Conservation (phyloP, 352 stramenopile species). For the Pythium periplocum region DNA sequence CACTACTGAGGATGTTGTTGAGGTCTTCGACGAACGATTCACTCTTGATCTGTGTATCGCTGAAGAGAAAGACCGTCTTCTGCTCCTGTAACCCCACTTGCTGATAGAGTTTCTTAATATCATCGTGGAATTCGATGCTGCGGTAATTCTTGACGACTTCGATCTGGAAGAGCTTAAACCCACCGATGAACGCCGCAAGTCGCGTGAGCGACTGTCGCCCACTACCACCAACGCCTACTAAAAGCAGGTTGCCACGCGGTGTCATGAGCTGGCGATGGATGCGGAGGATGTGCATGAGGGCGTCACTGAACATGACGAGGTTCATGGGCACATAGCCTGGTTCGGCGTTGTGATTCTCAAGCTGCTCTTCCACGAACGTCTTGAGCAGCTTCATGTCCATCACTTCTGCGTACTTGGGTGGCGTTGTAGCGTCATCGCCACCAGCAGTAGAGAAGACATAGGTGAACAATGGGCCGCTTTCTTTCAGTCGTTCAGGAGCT, state of each 20-base stretch:
- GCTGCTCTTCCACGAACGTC: slow-evolving; percentile 84
- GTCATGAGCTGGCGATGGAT: slow-evolving; percentile 90
- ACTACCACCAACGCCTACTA: slow-evolving; percentile 90
- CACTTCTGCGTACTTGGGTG: slow-evolving; percentile 69
- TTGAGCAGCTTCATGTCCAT: slow-evolving; percentile 86
- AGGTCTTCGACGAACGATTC: slow-evolving; percentile 92
- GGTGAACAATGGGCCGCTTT: slow-evolving; percentile 77
- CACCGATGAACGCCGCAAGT: slow-evolving; percentile 85
- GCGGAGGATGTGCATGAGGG: slow-evolving; percentile 85
- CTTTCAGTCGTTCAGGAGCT: slow-evolving; percentile 63
- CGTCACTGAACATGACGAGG: slow-evolving; percentile 89
- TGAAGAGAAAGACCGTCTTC: slow-evolving; percentile 90
- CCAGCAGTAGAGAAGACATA: slow-evolving; percentile 61
- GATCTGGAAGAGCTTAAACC: slow-evolving; percentile 89
- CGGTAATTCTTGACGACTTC: slow-evolving; percentile 95
- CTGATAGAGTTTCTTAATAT: slow-evolving; percentile 88
- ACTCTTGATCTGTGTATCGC: slow-evolving; percentile 93
- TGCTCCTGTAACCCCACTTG: slow-evolving; percentile 80
- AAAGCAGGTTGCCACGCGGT: slow-evolving; percentile 85
- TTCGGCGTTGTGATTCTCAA: slow-evolving; percentile 90
- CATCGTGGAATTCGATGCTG: slow-evolving; percentile 88
- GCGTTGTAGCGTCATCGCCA: slow-evolving; percentile 14
- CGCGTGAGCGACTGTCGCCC: slow-evolving; percentile 87
- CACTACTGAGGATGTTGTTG: slow-evolving; percentile 91
- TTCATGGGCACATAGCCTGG: slow-evolving; percentile 87